Conservation (phyloP, 768 basidiomycete species). For the Auricularia auricula-judae region DNA sequence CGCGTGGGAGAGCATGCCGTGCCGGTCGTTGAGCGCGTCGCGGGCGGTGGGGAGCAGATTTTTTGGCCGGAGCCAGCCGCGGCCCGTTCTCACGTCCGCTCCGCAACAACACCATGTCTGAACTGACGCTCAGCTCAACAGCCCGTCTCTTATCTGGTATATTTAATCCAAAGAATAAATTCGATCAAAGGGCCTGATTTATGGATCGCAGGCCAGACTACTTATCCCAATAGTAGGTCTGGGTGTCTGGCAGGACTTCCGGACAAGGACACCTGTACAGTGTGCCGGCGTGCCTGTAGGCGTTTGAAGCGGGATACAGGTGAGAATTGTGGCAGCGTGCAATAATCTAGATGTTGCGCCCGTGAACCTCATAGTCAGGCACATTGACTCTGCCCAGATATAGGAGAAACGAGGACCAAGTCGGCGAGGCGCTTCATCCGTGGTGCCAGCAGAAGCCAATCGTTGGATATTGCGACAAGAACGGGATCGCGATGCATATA, state of each 20-base stretch:
- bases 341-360: background rate
- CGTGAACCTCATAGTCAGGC: background rate
- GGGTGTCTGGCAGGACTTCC: constrained; percentile 21
- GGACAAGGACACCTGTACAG: constrained; percentile 39
- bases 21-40: background rate
- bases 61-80: background rate
- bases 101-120: background rate
- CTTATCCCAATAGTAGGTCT: constrained; percentile 6
- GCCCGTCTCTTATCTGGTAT: background rate
- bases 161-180: background rate
- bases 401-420: constrained; percentile 11
- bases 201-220: background rate
- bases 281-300: constrained; percentile 41
- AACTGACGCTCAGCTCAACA: background rate
- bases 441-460: constrained; percentile 27
- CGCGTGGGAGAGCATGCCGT: background rate
- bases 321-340: background rate
- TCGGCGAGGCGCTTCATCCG: constrained; percentile 17
- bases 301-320: constrained; percentile 25
- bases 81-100: background rate
- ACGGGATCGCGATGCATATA: constrained; percentile 30
- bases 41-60: background rate
- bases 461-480: constrained; percentile 22
- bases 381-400: constrained; percentile 16
- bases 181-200: background rate